Evolutionary conservation across 257 asterid genomes (phyloP).

Genomic region (Orobanche coerulescens): DNA sequence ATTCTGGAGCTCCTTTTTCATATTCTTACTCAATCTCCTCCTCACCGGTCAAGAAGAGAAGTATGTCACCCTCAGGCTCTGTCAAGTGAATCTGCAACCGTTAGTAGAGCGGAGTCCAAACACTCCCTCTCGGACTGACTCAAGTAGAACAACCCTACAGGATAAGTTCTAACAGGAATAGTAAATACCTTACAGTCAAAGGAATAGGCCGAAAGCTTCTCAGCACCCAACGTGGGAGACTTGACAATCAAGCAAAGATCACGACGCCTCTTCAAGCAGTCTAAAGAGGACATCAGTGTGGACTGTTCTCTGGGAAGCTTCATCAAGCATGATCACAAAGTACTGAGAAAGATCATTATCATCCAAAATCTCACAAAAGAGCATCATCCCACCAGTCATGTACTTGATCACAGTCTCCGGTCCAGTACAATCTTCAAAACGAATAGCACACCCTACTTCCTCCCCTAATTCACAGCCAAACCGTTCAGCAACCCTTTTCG

Average conservation of each 20-base stretch:
- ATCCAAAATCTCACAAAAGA: constrained; percentile 56
- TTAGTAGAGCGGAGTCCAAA: too few species aligned
- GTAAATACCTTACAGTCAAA: constrained; percentile 68
- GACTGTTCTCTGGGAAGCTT: constrained; percentile 70
- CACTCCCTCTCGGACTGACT: too few species aligned
- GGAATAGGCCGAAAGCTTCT: constrained; percentile 67
- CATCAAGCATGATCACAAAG: constrained; percentile 73
- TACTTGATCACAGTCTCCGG: constrained; percentile 79
- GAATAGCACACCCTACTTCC: constrained; percentile 75
- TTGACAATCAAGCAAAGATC: constrained; percentile 74
- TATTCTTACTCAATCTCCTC: too few species aligned
- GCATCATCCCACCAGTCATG: constrained; percentile 81
- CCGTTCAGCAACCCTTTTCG: constrained; percentile 74
- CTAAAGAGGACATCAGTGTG: constrained; percentile 70
- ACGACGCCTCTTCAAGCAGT: constrained; percentile 49
- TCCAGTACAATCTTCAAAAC: constrained; percentile 79
- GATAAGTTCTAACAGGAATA: too few species aligned
- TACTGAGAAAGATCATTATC: constrained; percentile 58
- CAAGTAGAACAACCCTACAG: too few species aligned
- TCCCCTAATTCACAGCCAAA: constrained; percentile 81
- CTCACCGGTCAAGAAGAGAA: too few species aligned
- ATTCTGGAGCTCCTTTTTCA: too few species aligned
- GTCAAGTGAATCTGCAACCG: too few species aligned
- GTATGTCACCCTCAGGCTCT: too few species aligned
- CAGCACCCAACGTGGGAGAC: constrained; percentile 71